Evolutionary conservation across 805 yeast species (phyloP).

Genomic region (Cyberlindnera xylosilytica): DNA sequence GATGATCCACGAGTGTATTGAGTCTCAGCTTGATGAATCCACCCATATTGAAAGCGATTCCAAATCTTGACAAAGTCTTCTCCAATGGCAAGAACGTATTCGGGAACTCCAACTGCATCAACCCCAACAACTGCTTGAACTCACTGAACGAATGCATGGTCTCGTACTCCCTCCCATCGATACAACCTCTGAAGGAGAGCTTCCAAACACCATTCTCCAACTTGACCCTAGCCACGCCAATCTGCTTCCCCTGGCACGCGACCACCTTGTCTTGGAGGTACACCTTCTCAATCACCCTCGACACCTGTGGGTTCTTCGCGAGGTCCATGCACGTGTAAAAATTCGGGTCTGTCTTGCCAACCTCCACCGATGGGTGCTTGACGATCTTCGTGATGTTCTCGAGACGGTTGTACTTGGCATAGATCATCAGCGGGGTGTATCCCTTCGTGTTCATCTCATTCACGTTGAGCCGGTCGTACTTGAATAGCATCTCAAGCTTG

Average conservation of each 20-base stretch:
- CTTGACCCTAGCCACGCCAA: slow-evolving; percentile 35
- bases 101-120: slow-evolving; percentile 37
- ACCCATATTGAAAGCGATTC: slow-evolving; percentile 21
- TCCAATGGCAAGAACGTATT: slow-evolving; percentile 32
- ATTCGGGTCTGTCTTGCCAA: slow-evolving; percentile 30
- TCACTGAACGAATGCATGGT: slow-evolving; percentile 30
- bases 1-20: slow-evolving; percentile 43
- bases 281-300: slow-evolving; percentile 31
- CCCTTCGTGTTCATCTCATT: slow-evolving; percentile 58
- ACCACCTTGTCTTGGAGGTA: slow-evolving; percentile 25
- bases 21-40: slow-evolving; percentile 42
- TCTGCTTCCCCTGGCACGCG: slow-evolving; percentile 21
- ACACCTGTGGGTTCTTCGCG: slow-evolving; percentile 37
- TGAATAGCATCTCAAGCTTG: slow-evolving; percentile 41
- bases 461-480: slow-evolving; percentile 40
- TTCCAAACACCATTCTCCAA: slow-evolving; percentile 31
- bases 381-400: slow-evolving; percentile 55
- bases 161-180: slow-evolving; percentile 13
- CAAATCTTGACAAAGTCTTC: slow-evolving; percentile 21
- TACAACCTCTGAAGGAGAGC: slow-evolving; percentile 26
- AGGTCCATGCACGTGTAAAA: slow-evolving; percentile 43
- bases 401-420: slow-evolving; percentile 63
- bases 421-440: slow-evolving; percentile 69
- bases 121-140: slow-evolving; percentile 31
- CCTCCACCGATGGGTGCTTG: slow-evolving; percentile 45